Percentiles rank a stretch among this genome's conserved stretches.
Evolutionary conservation across 2,329 filamentous ascomycete genomes (phyloP).

Genomic region (Diaporthe ilicicola): DNA sequence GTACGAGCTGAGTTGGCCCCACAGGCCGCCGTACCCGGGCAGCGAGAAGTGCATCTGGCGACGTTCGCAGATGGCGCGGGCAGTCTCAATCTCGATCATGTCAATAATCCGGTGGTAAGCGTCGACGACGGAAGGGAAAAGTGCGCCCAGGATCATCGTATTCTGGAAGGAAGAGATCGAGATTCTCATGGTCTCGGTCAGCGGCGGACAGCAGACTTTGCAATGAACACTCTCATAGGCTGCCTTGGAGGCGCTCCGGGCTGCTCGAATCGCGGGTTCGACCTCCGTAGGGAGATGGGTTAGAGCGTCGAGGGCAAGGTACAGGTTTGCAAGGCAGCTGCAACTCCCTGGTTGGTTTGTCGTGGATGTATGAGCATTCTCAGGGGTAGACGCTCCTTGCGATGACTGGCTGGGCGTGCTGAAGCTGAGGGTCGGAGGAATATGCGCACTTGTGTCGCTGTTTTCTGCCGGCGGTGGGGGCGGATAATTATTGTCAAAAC

Average conservation of each 20-base stretch:
- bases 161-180: slow-evolving; percentile 64
- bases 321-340: slow-evolving; percentile 58
- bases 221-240: slow-evolving; percentile 64
- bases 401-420: slow-evolving; percentile 28
- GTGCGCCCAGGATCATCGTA: slow-evolving; percentile 65
- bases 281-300: slow-evolving; percentile 55
- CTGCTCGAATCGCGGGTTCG: slow-evolving; percentile 55
- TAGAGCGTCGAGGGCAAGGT: slow-evolving; percentile 60
- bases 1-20: slow-evolving; percentile 46
- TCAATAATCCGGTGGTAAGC: slow-evolving; percentile 64
- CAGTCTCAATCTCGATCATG: slow-evolving; percentile 62
- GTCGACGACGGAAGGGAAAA: slow-evolving; percentile 66
- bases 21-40: slow-evolving; percentile 57
- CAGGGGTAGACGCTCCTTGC: slow-evolving; percentile 24
- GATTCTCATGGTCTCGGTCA: slow-evolving; percentile 36
- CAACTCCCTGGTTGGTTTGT: slow-evolving; percentile 42
- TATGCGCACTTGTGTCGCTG: background rate
- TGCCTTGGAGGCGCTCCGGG: slow-evolving; percentile 56
- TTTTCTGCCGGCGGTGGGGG: background rate
- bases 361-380: slow-evolving; percentile 2
- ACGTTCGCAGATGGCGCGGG: slow-evolving; percentile 51
- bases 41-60: slow-evolving; percentile 56
- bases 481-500: slow-evolving; percentile 8
- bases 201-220: slow-evolving; percentile 54
- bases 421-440: background rate